Evolutionary conservation across 192 early-diverging fungal genomes (phyloP).

Genomic region (Podila clonocystis): DNA sequence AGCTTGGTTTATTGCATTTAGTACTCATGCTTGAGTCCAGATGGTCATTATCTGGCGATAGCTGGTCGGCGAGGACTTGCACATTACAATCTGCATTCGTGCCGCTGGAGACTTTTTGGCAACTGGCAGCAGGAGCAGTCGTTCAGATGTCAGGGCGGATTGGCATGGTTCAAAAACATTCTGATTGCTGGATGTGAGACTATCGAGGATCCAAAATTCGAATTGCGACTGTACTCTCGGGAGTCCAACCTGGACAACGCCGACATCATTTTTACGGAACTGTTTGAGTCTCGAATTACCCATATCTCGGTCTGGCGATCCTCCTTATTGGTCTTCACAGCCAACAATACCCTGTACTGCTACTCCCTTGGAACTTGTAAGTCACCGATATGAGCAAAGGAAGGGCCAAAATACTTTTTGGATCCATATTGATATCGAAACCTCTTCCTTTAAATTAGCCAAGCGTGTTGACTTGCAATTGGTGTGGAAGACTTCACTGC

Average conservation of each 20-base stretch:
- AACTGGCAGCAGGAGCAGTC: conserved; percentile 83
- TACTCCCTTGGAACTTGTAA: conserved; percentile 49
- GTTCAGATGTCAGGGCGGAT: conserved; percentile 73
- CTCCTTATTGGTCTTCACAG: conserved; percentile 67
- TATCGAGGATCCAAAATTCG: conserved; percentile 43
- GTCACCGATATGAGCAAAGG: not conserved
- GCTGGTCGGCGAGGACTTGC: conserved; percentile 88
- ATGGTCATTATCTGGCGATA: conserved; percentile 82
- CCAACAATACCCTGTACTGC: conserved; percentile 60
- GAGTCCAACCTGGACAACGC: conserved; percentile 76
- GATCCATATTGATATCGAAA: not conserved
- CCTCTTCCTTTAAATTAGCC: conserved; percentile 9
- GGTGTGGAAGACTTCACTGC: conserved; percentile 44
- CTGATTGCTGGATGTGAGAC: conserved; percentile 75
- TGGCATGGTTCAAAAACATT: conserved; percentile 77
- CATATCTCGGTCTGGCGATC: conserved; percentile 64
- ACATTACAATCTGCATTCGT: conserved; percentile 74
- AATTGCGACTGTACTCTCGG: conserved; percentile 76
- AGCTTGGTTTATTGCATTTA: conserved; percentile 18
- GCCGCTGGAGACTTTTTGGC: conserved; percentile 92
- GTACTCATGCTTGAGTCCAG: conserved; percentile 74
- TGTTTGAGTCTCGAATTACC: conserved; percentile 55
- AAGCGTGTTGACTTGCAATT: conserved; percentile 45
- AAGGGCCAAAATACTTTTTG: not conserved
- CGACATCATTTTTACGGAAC: conserved; percentile 68